Evolutionary conservation across 352 stramenopile genomes (phyloP), one percentile per base, ranked within the genome.

Genomic region (Phytophthora aleatoria): DNA sequence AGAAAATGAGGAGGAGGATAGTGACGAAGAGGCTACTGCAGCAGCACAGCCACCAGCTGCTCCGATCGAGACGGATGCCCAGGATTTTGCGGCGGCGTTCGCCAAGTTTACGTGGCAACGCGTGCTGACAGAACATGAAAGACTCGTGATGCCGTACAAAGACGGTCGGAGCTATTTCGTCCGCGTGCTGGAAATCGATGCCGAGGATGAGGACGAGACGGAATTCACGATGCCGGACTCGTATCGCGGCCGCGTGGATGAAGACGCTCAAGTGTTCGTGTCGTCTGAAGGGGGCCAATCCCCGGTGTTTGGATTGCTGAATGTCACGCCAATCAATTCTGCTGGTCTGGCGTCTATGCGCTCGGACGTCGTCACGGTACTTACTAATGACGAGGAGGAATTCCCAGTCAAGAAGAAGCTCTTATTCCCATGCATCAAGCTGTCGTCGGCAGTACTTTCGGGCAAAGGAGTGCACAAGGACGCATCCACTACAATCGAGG

Each of bases 331-430:
- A 12, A 57, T 77, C 7, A 42, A 51, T 0, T 24, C 71, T 41
- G 57, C 72, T 24, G 74, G 69, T 38, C 67, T 87, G 6, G 43
- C 69, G 15, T 73, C 81, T 0, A 66, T 85, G 57, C 77, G 84
- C n/a, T 77, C 71, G 13, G 82, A 93, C 38, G 76, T 96, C 30
- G 88, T 97, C 12, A 78, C 84, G 3, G 87, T 96, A 24, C 30
- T 81, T 2, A 95, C 85, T 9, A 93, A 70, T 49, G 90, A 97
- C 52, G 87, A 92, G 20, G 90, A 97, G 50, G 83, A 91, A 66
- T 97, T 97, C 52, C 88, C 88, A 0, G 89, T 97, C 44, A 92
- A 94, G 71, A 93, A 94, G 66, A 94, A 92, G 58, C 72, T 97
- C 9, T 71, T 97, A 6, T 94, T 92, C 57, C 88, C 89, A 53